Percentiles rank a stretch among this genome's conserved stretches.
Evolutionary conservation across 2,329 filamentous ascomycete species (phyloP).

Genomic region (Aspergillus niger): DNA sequence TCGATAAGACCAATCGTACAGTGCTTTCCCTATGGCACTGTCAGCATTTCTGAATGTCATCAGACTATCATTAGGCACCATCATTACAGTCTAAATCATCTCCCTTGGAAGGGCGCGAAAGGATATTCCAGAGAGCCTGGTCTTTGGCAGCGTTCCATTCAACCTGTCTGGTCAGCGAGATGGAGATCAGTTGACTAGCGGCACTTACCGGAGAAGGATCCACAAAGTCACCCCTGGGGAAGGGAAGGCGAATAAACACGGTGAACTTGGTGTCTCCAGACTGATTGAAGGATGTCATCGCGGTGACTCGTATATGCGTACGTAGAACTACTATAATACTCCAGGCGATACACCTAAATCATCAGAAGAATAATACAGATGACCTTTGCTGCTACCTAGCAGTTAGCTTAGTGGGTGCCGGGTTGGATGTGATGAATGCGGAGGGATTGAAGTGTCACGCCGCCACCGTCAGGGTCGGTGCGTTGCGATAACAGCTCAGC

Average conservation of each 20-base stretch:
- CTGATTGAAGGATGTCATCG: constrained; percentile 20
- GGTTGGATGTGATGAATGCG: too few species aligned
- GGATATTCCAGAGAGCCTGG: constrained; percentile 82
- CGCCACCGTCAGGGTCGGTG: too few species aligned
- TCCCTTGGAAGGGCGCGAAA: constrained; percentile 77
- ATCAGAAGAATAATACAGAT: too few species aligned
- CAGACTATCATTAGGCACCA: background rate
- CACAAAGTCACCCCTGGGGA: constrained; percentile 80
- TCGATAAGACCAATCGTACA: constrained; percentile 54
- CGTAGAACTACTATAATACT: too few species aligned
- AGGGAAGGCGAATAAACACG: constrained; percentile 86
- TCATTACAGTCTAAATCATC: constrained; percentile 78
- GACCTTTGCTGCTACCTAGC: too few species aligned
- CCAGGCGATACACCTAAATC: too few species aligned
- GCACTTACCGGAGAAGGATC: constrained; percentile 78
- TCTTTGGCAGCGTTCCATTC: constrained; percentile 89
- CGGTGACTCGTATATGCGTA: background rate
- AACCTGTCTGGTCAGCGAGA: constrained; percentile 56
- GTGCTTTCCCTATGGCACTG: constrained; percentile 64
- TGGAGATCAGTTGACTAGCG: background rate
- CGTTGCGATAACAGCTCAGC: too few species aligned
- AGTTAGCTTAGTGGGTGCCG: too few species aligned
- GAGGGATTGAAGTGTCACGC: too few species aligned
- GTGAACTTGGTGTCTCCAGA: constrained; percentile 53
- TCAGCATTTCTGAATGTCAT: constrained; percentile 11